Percentiles rank a stretch among this genome's conserved stretches.
Evolutionary conservation across 2,329 filamentous ascomycete species (phyloP).

Genomic region (Xylaria sp.): DNA sequence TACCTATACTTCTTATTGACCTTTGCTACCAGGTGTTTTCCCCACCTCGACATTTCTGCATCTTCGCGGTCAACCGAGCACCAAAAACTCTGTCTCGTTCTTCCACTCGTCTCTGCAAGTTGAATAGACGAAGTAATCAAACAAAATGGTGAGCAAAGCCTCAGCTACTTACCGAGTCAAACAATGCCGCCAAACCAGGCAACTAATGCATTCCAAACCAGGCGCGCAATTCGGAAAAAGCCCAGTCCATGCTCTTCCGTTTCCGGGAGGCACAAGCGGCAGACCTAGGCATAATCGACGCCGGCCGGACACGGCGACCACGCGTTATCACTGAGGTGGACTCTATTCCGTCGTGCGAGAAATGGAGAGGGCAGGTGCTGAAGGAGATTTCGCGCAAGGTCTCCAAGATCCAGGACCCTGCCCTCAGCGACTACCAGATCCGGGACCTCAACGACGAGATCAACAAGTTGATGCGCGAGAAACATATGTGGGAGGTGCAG

Average conservation of each 20-base stretch:
- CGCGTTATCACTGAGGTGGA: slow-evolving; percentile 90
- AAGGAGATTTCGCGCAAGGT: slow-evolving; percentile 98
- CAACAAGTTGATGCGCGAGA: slow-evolving; percentile 98
- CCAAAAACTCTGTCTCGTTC: neutral
- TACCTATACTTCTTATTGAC: slow-evolving; percentile 3
- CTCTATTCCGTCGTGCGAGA: slow-evolving; percentile 87
- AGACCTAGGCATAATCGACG: slow-evolving; percentile 68
- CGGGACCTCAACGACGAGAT: slow-evolving; percentile 99
- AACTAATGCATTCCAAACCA: slow-evolving; percentile 48
- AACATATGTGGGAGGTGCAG: slow-evolving; percentile 98
- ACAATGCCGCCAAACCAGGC: neutral
- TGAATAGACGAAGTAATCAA: neutral
- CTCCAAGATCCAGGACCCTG: slow-evolving; percentile 90
- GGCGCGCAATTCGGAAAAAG: slow-evolving; percentile 98
- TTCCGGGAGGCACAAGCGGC: slow-evolving; percentile 83
- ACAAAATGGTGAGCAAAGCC: slow-evolving; percentile 47
- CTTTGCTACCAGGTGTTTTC: neutral
- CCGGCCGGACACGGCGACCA: slow-evolving; percentile 86
- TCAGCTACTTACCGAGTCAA: neutral
- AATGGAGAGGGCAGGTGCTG: slow-evolving; percentile 97
- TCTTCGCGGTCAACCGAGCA: neutral
- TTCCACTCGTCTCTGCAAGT: neutral
- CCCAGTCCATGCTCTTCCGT: slow-evolving; percentile 99
- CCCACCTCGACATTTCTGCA: neutral
- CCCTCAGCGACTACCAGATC: slow-evolving; percentile 95